These are phyloP conservation scores for Trichomonas vaginalis DNA, from an alignment of 208 protist species.

Conservation along the genomic window DNA sequence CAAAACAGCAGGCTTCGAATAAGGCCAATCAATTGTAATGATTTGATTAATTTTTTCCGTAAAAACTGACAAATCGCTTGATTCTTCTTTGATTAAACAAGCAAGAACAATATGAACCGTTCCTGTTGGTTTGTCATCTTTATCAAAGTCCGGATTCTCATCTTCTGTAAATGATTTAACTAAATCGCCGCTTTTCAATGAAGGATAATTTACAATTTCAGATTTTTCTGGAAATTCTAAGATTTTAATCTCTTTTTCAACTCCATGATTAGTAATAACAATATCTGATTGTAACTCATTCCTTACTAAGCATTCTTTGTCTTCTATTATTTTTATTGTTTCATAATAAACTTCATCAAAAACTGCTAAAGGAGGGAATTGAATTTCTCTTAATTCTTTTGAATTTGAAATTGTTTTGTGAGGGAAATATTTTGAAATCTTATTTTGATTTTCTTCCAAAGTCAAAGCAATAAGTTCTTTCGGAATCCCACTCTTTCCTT, in stretches of 20 bases:
- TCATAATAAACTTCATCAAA: background rate
- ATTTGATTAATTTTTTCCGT: background rate
- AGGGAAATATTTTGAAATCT: background rate
- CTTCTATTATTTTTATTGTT: background rate
- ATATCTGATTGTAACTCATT: background rate
- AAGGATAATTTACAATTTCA: background rate
- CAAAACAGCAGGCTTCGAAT: background rate
- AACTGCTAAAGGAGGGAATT: background rate
- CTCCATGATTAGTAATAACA: background rate
- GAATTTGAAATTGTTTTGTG: background rate
- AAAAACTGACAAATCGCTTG: background rate
- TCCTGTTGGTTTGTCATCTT: background rate
- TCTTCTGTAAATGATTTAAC: background rate
- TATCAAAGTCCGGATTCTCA: background rate
- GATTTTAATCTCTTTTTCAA: background rate
- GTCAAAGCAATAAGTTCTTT: background rate
- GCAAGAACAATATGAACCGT: background rate
- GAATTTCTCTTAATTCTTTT: background rate
- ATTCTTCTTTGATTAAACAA: background rate
- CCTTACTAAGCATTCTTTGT: background rate
- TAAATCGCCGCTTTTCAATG: background rate
- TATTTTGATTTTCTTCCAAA: background rate
- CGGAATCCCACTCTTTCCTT: background rate
- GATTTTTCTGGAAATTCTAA: background rate
- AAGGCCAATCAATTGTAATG: background rate